Percentiles rank a stretch among this genome's conserved stretches.
These are phyloP conservation scores for Nicotiana tabacum DNA, from an alignment of 257 asterid species.

Conservation along the genomic window DNA sequence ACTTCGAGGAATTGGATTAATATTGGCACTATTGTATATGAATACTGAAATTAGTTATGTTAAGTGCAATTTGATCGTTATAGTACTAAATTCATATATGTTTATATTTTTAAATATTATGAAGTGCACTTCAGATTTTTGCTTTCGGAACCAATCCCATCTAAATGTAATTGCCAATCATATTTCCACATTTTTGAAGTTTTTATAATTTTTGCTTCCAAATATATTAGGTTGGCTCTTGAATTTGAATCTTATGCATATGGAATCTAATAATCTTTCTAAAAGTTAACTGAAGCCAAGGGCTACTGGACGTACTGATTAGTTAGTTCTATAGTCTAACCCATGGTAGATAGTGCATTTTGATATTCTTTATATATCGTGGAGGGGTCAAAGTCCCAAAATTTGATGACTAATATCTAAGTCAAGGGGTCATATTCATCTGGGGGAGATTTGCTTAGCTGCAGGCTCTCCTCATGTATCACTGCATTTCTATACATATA, in stretches of 20 bases:
- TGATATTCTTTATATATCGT: neutral
- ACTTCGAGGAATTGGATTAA: neutral
- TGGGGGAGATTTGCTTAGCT: neutral
- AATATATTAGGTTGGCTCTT: neutral
- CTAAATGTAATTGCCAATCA: neutral
- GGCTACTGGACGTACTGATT: neutral
- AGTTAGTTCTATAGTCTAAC: neutral
- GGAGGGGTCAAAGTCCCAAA: neutral
- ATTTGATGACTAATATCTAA: neutral
- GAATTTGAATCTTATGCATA: neutral
- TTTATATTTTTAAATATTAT: neutral
- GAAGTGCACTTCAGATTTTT: neutral
- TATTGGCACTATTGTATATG: neutral
- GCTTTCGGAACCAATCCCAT: neutral
- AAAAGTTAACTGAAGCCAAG: neutral
- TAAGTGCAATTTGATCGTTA: neutral
- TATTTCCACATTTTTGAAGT: neutral
- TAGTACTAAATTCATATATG: neutral
- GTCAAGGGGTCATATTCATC: neutral
- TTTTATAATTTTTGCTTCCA: neutral
- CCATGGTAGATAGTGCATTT: neutral
- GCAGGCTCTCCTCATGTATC: neutral
- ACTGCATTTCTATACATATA: neutral
- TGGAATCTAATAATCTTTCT: neutral
- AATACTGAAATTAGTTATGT: neutral